Base-by-base conservation (phyloP, 1,284 basidiomycete species). In the Moesziomyces sp. region DNA sequence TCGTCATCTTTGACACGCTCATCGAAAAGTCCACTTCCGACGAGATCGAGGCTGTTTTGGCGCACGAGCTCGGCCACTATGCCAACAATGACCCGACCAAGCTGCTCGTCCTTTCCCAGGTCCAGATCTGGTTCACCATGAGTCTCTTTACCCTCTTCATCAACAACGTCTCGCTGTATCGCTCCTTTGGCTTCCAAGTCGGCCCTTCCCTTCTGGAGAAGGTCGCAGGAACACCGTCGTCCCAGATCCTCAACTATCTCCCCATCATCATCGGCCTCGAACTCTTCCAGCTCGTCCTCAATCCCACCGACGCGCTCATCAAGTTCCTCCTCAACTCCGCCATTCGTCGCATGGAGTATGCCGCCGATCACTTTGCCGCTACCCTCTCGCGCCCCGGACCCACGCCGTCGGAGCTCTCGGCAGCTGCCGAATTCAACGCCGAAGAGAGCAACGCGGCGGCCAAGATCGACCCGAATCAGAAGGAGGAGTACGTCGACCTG, bases 1-100 rank as follows among this genome's bases (percentile, higher is more conserved):
- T 99, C 78, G 95, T 98, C 83, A 92, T 99, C 78, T 99, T 93
- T 83, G 96, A 98, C 83, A 98, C 96, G 0, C 88, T 99, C 66
- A 93, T 98, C 83, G 91, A 95, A 79, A 90, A 97, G 83, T 92
- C 90, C 83, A 89, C 90, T 60, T 88, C 94, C 0, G 91, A 92
- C 51, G 82, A 83, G 54, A 81, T 83, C 59, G 82, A 83, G 46
- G 82, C 82, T 0, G 79, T 83, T 13, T 60, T 83, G 80, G 86
- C 94, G 0, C 95, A 98, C 86, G 96, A 98, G 84, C 91, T 98
- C 23, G 96, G 96, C 0, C 77, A 80, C 60, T 82, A 78, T 51
- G 63, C 68, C 46, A 80, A 84, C 64, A 87, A 90, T 74, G 95
- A 99, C 86, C 93, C 94, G 0, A 90, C 91, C 67, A 93, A 96